Percentiles rank a stretch among this genome's conserved stretches.
phyloP scores from a whole-genome alignment of 2,329 filamentous ascomycete genomes.

The Escovopsis sp. region DNA sequence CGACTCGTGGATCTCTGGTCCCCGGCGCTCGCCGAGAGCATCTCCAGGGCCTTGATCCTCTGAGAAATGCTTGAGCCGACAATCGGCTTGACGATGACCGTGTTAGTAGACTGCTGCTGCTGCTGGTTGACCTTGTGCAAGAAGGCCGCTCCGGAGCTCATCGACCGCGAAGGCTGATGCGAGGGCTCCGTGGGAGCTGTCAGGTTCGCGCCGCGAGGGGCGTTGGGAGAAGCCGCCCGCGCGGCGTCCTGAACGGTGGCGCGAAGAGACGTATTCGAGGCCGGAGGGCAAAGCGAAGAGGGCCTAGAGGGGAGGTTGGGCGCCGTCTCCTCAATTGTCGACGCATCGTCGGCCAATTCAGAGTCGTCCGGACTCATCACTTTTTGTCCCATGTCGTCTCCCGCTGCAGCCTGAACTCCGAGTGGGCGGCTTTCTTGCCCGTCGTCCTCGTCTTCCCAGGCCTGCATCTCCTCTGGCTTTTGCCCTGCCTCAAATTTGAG shows the following conservation, averaged over 20 bases:
- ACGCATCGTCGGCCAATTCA: constrained; percentile 55
- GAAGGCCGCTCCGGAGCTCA: constrained; percentile 42
- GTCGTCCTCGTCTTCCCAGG: constrained; percentile 11
- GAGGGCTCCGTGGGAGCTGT: constrained; percentile 31
- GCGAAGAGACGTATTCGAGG: constrained; percentile 20
- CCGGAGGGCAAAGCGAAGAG: constrained; percentile 52
- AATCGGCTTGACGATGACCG: constrained; percentile 50
- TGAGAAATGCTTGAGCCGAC: constrained; percentile 85
- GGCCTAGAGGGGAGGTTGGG: constrained; percentile 67
- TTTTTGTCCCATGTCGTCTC: too few relatives aligned
- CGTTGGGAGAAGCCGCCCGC: constrained; percentile 33
- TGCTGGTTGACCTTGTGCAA: constrained; percentile 40
- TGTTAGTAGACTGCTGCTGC: constrained; percentile 26
- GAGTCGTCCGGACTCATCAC: constrained; percentile 1
- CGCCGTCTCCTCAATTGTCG: constrained; percentile 74
- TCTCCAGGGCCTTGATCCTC: constrained; percentile 85
- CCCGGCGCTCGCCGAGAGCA: constrained; percentile 38
- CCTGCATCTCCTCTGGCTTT: constrained; percentile 14
- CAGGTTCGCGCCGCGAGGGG: constrained; percentile 26
- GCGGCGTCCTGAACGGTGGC: constrained; percentile 13
- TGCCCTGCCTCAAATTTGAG: constrained; percentile 4
- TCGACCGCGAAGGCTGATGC: constrained; percentile 34
- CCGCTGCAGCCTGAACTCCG: too few relatives aligned
- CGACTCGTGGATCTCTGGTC: constrained; percentile 14
- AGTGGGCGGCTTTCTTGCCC: too few relatives aligned